Evolutionary conservation across 306 rosid genomes (phyloP).

Genomic region (Cucumis melo): DNA sequence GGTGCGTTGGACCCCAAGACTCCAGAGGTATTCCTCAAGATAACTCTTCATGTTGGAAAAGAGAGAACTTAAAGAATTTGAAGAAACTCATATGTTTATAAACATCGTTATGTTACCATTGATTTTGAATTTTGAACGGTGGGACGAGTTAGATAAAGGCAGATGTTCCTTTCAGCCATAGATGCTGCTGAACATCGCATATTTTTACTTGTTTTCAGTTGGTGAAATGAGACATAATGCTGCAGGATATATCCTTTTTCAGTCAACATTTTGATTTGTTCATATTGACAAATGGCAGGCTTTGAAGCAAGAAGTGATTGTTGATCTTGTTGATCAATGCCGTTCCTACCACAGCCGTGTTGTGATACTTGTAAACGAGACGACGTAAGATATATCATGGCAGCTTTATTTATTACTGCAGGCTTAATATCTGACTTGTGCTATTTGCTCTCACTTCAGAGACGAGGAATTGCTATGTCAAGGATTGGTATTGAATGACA

Average conservation of each 20-base stretch:
- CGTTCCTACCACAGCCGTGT: constrained; percentile 76
- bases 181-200: background rate
- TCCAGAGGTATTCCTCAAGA: constrained; percentile 33
- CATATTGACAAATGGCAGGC: constrained; percentile 35
- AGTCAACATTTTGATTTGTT: constrained; percentile 2
- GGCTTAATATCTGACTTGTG: constrained; percentile 2
- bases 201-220: background rate
- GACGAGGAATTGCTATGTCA: constrained; percentile 61
- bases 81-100: background rate
- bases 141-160: background rate
- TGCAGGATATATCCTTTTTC: background rate
- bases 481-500: constrained; percentile 73
- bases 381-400: constrained; percentile 35
- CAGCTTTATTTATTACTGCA: background rate
- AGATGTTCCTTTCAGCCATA: background rate
- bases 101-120: background rate
- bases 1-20: constrained; percentile 65
- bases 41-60: background rate
- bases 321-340: constrained; percentile 96
- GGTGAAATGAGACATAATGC: background rate
- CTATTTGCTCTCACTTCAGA: constrained; percentile 30
- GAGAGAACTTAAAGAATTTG: background rate
- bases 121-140: background rate
- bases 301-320: constrained; percentile 77
- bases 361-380: constrained; percentile 70